These are phyloP conservation scores for Dalbergia cultrata DNA, from an alignment of 306 rosid species.

Conservation along the genomic window DNA sequence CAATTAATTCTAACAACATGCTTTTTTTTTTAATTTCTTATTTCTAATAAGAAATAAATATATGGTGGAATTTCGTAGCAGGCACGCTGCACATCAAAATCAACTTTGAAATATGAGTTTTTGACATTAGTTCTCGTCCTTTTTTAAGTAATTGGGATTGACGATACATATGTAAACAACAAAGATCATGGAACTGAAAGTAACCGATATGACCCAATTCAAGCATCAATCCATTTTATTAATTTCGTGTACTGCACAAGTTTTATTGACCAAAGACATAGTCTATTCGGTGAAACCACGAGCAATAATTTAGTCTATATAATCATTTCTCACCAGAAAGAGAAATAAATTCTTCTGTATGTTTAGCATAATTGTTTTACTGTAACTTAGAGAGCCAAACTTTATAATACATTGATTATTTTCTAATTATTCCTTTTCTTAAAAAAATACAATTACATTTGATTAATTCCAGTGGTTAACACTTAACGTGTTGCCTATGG, in stretches of 20 bases:
- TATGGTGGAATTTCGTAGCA: slow-evolving; percentile 43
- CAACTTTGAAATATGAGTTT: slow-evolving; percentile 40
- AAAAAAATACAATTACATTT: too few relatives aligned
- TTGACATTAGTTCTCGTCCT: slow-evolving; percentile 27
- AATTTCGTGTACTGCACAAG: neutral
- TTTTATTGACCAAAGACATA: slow-evolving; percentile 1
- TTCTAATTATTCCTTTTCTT: neutral
- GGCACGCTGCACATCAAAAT: slow-evolving; percentile 41
- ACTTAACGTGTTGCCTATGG: neutral
- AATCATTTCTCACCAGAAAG: too few relatives aligned
- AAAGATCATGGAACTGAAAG: neutral
- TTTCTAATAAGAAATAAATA: neutral
- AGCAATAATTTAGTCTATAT: neutral
- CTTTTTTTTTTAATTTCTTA: slow-evolving; percentile 1
- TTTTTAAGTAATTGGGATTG: slow-evolving; percentile 34
- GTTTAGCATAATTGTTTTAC: neutral
- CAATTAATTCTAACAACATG: slow-evolving; percentile 37
- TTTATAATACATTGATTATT: neutral
- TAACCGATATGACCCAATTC: neutral
- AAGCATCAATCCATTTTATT: slow-evolving; percentile 19
- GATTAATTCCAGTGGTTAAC: neutral
- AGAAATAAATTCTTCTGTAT: too few relatives aligned
- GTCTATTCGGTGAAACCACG: too few relatives aligned
- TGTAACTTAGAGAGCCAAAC: neutral
- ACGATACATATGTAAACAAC: neutral